These are phyloP conservation scores for Hanseniaspora singularis DNA, from an alignment of 805 yeast genomes.

Conservation along the genomic window DNA sequence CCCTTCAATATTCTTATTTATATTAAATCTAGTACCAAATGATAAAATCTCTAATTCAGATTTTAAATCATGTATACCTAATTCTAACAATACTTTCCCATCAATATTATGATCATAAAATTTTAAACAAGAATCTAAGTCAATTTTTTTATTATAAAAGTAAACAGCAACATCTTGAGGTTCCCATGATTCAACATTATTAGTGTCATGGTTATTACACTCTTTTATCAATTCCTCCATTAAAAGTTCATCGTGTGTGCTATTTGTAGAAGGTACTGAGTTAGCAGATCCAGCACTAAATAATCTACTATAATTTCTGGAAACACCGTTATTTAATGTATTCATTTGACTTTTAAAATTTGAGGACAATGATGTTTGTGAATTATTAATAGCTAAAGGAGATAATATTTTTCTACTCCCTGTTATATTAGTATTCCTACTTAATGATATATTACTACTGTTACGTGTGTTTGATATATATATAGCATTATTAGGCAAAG, in stretches of 20 bases:
- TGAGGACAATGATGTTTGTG: constrained; percentile 23
- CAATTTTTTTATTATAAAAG: constrained; percentile 63
- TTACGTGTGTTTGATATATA: no score
- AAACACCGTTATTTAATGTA: not conserved
- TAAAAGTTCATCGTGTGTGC: constrained; percentile 14
- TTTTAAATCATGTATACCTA: constrained; percentile 75
- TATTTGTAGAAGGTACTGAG: not conserved
- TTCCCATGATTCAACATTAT: constrained; percentile 53
- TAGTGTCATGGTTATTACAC: constrained; percentile 33
- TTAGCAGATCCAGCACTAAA: not conserved
- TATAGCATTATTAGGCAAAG: no score
- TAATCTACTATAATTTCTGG: constrained; percentile 1
- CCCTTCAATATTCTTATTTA: constrained; percentile 76
- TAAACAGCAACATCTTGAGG: constrained; percentile 76
- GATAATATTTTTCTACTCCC: not conserved
- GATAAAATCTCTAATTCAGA: constrained; percentile 75
- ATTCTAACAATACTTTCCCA: constrained; percentile 71
- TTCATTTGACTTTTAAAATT: constrained; percentile 23
- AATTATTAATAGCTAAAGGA: constrained; percentile 17
- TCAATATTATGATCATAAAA: constrained; percentile 81
- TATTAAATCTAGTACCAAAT: constrained; percentile 90
- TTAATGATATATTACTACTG: constrained; percentile 15
- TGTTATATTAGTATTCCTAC: not conserved
- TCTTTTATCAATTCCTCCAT: constrained; percentile 1
- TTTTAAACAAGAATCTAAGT: constrained; percentile 57